These are phyloP conservation scores for Myxozyma geophila DNA, from an alignment of 805 yeast species.

Conservation along the genomic window DNA sequence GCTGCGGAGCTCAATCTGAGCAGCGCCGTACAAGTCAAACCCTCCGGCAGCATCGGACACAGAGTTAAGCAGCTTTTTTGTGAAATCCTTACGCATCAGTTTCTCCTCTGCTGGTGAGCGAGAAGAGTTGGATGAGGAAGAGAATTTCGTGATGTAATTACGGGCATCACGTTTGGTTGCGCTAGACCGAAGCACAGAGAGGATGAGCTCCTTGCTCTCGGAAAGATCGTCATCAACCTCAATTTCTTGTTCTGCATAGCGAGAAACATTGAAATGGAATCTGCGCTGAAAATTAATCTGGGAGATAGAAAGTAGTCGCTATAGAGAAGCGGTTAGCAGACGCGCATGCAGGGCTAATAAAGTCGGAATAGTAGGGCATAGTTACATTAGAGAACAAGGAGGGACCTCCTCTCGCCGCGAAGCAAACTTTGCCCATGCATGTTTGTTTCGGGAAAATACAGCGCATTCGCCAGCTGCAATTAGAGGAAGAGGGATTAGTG, in stretches of 20 bases:
- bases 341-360: neutral
- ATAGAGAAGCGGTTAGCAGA: neutral
- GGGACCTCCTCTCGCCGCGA: conserved; percentile 7
- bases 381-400: neutral
- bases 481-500: neutral
- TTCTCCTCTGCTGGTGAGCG: conserved; percentile 41
- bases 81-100: conserved; percentile 46
- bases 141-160: conserved; percentile 74
- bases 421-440: conserved; percentile 4
- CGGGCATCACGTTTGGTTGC: conserved; percentile 93
- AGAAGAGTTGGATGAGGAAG: conserved; percentile 47
- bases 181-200: conserved; percentile 83
- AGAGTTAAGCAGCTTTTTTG: conserved; percentile 42
- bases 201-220: conserved; percentile 58
- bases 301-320: neutral
- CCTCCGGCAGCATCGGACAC: conserved; percentile 40
- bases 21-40: conserved; percentile 41
- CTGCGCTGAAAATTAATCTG: neutral
- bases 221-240: conserved; percentile 12
- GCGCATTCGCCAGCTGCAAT: conserved; percentile 1
- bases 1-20: conserved; percentile 42
- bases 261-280: conserved; percentile 6
- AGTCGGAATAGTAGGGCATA: neutral
- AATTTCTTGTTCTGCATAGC: conserved; percentile 11
- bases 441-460: neutral